Base-by-base conservation (phyloP, 306 rosid genomes). In the Arachis hypogaea region DNA sequence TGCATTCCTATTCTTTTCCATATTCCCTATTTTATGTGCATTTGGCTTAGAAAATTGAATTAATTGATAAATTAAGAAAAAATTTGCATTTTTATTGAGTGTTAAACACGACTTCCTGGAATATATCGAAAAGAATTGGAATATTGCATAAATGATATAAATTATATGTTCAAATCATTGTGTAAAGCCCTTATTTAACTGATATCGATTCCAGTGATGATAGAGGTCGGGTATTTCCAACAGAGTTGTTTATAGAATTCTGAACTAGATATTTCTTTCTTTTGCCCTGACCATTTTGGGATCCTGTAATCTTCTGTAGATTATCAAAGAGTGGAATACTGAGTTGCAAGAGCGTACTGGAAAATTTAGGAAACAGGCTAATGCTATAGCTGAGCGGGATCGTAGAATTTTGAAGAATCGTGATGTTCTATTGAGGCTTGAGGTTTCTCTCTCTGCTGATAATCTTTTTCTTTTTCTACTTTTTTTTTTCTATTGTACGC, bases 321-420 rank as follows among this genome's bases (percentile, higher is more conserved):
- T 91, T 79, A 89, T 91, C 83, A 89, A 91, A 81, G 98, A 91
- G 81, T 94, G 98, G 98, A 94, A 94, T 86, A 69, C 86, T 5
- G 96, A 94, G 85, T 87, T 94, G 72, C 98, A 91, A 89, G 93
- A 91, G 83, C 96, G 98, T 74, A 88, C 94, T 50, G 97, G 97
- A 60, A 89, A 91, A 49, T 94, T 94, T 74, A 88, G 96, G 60
- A 94, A 94, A 86, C 97, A 94, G 82, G 97, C 98, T 62, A 94
- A 88, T 85, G 96, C 96, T 0, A 91, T 91, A 71, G 94, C 95
- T 59, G 97, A 89, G 61, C 91, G 98, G 98, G 98, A 92, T 83
- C 81, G 90, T 72, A 88, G 97, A 81, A 93, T 93, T 74, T 83
- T 93, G 88, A 89, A 86, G 49, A 88, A 93, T 73, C 96, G 98